Percentiles rank a stretch among this genome's conserved stretches.
Conservation (phyloP, 192 early-diverging fungal genomes). For the Coemansia guatemalensis region DNA sequence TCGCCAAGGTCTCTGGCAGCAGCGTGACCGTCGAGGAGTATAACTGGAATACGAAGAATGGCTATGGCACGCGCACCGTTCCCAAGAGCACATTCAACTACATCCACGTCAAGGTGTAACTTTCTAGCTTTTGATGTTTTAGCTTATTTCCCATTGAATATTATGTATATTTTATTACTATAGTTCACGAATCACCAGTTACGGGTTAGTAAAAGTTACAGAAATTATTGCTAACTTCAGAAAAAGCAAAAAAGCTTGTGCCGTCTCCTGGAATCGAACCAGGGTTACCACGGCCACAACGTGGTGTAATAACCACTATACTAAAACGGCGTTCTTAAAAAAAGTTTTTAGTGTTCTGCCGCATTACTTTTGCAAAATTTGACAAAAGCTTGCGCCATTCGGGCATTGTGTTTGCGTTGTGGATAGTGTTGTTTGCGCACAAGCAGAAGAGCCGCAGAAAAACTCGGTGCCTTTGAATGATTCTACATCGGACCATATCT, state of each 20-base stretch:
- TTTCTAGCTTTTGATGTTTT: not conserved
- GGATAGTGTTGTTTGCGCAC: too few relatives aligned
- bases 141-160: not conserved
- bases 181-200: not conserved
- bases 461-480: too few relatives aligned
- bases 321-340: conserved; percentile 9
- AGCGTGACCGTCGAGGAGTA: conserved; percentile 32
- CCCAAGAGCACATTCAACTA: conserved; percentile 34
- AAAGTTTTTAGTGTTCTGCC: too few relatives aligned
- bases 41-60: conserved; percentile 14
- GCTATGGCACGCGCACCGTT: conserved; percentile 24
- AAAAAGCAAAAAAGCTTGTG: conserved; percentile 12
- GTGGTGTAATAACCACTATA: conserved; percentile 42
- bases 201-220: not conserved
- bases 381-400: too few relatives aligned
- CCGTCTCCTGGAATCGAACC: conserved; percentile 38
- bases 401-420: too few relatives aligned
- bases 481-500: too few relatives aligned
- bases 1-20: conserved; percentile 20
- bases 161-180: not conserved
- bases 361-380: too few relatives aligned
- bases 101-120: conserved; percentile 28
- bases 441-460: too few relatives aligned
- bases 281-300: conserved; percentile 41
- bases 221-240: too few relatives aligned